These are phyloP conservation scores for Neurospora sublineolata DNA, from an alignment of 495 filamentous ascomycete genomes.

Conservation along the genomic window DNA sequence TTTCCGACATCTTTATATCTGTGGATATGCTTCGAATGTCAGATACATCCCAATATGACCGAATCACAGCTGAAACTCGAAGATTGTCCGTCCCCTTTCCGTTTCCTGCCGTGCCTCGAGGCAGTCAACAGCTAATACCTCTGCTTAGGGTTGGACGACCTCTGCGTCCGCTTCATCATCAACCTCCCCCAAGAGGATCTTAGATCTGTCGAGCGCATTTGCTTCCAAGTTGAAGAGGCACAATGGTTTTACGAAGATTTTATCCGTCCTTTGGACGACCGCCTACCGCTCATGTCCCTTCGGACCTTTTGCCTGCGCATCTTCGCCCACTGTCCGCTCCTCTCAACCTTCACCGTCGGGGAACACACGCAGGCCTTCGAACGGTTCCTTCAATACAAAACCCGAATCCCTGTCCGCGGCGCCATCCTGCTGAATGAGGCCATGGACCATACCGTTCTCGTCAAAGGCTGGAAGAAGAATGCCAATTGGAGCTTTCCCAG, in stretches of 20 bases:
- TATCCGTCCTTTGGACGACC: constrained; percentile 78
- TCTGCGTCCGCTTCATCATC: constrained; percentile 90
- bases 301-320: constrained; percentile 75
- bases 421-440: constrained; percentile 82
- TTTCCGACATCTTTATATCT: background rate
- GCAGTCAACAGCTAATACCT: constrained; percentile 17
- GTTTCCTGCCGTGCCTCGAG: background rate
- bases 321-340: constrained; percentile 83
- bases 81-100: constrained; percentile 55
- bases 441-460: constrained; percentile 85
- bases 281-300: constrained; percentile 71
- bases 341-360: constrained; percentile 66
- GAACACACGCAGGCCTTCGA: constrained; percentile 72
- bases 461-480: constrained; percentile 95
- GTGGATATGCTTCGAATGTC: constrained; percentile 23
- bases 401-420: constrained; percentile 81
- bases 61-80: constrained; percentile 73
- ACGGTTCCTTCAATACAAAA: constrained; percentile 88
- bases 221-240: constrained; percentile 96
- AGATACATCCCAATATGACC: constrained; percentile 46
- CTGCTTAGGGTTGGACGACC: constrained; percentile 76
- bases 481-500: constrained; percentile 93
- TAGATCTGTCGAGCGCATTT: constrained; percentile 79
- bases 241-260: constrained; percentile 99
- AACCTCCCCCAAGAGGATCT: constrained; percentile 88